These are phyloP conservation scores for Patellifolia procumbens DNA, from an alignment of 179 eudicot species.

Conservation along the genomic window DNA sequence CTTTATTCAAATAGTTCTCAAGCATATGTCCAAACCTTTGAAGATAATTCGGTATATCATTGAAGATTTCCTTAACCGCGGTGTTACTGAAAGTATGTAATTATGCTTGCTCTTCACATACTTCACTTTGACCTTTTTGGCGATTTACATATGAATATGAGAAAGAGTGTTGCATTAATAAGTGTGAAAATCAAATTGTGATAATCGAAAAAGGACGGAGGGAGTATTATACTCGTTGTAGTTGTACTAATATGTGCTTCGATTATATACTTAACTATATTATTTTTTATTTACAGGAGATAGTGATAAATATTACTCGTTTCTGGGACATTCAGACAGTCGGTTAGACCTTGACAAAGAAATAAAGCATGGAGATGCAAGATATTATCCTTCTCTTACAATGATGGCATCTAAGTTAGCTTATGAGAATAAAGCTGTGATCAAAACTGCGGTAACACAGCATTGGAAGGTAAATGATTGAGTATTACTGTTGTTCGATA, in stretches of 20 bases:
- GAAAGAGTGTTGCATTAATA: too few relatives aligned
- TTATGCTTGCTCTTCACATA: background rate
- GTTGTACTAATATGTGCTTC: background rate
- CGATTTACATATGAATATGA: too few relatives aligned
- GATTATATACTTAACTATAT: background rate
- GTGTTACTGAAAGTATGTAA: background rate
- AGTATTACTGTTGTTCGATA: too few relatives aligned
- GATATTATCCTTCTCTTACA: conserved; percentile 32
- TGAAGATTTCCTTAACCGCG: conserved; percentile 25
- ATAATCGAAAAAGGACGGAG: too few relatives aligned
- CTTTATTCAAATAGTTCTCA: conserved; percentile 23
- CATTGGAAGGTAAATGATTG: conserved; percentile 44
- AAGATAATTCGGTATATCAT: conserved; percentile 1
- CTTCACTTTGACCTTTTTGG: too few relatives aligned
- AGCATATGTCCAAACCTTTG: conserved; percentile 12
- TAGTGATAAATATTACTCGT: conserved; percentile 16
- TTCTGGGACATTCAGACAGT: conserved; percentile 30
- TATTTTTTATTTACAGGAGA: background rate
- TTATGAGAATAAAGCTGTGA: conserved; percentile 27
- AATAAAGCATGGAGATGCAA: conserved; percentile 25
- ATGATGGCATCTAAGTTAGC: conserved; percentile 37
- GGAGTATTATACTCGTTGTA: too few relatives aligned
- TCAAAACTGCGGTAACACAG: conserved; percentile 11
- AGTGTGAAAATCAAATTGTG: too few relatives aligned
- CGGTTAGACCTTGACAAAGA: conserved; percentile 26